phyloP scores from a whole-genome alignment of 2,329 filamentous ascomycete genomes.

The Colletotrichum sp. region DNA sequence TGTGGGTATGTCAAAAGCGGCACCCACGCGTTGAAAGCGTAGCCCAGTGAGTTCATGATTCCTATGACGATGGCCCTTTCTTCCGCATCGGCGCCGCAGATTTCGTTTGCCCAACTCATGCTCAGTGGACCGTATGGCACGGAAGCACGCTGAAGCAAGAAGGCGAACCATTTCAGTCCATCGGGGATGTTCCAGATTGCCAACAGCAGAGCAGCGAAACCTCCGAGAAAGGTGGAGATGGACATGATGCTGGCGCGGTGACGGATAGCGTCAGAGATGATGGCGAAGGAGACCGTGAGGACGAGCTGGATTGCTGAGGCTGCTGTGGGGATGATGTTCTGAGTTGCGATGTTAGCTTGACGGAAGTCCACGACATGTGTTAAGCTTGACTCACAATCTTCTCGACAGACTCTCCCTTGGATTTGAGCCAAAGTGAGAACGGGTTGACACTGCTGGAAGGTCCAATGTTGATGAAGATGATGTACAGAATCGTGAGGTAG shows the following conservation, averaged over 20 bases:
- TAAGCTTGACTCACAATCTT: conserved; percentile 51
- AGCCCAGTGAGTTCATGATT: conserved; percentile 15
- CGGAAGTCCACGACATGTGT: not conserved
- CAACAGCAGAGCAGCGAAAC: conserved; percentile 39
- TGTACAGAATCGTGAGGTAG: conserved; percentile 38
- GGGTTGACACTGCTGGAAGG: conserved; percentile 41
- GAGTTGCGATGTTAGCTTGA: not conserved
- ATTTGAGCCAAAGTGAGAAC: conserved; percentile 45
- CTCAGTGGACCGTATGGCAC: conserved; percentile 11
- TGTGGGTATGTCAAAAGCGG: conserved; percentile 55
- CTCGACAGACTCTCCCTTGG: conserved; percentile 47
- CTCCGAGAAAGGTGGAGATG: conserved; percentile 13
- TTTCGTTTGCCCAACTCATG: conserved; percentile 20
- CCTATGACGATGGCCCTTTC: conserved; percentile 17
- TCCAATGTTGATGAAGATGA: conserved; percentile 54
- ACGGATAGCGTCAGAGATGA: conserved; percentile 11
- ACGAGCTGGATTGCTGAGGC: conserved; percentile 14
- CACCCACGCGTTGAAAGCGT: conserved; percentile 63
- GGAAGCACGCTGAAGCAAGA: conserved; percentile 39
- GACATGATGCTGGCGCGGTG: conserved; percentile 16
- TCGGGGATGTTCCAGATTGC: conserved; percentile 63
- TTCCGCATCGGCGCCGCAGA: conserved; percentile 12
- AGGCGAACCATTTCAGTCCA: conserved; percentile 56
- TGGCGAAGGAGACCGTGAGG: conserved; percentile 13
- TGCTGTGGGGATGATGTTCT: conserved; percentile 18